Conservation (phyloP, 2,329 filamentous ascomycete species). For the Calonectria henricotiae region DNA sequence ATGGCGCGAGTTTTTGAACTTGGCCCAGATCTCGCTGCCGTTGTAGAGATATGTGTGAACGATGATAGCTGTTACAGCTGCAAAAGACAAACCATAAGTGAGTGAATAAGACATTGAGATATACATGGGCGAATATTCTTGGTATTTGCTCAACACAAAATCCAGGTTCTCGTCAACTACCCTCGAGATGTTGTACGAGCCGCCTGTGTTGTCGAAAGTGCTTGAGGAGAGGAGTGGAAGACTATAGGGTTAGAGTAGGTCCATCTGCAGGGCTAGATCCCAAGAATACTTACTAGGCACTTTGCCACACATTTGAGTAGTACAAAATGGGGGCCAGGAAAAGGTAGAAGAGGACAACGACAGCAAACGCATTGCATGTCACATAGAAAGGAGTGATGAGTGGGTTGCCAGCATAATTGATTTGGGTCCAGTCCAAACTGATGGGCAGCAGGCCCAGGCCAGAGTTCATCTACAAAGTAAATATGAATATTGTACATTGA, state of each 20-base stretch:
- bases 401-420: slow-evolving; percentile 32
- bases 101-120: slow-evolving; percentile 36
- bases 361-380: slow-evolving; percentile 35
- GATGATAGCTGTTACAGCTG: slow-evolving; percentile 33
- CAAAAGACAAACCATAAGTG: slow-evolving; percentile 32
- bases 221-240: slow-evolving; percentile 35
- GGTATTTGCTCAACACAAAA: slow-evolving; percentile 32
- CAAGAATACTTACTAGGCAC: slow-evolving; percentile 28
- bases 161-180: slow-evolving; percentile 31
- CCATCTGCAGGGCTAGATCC: too few relatives aligned
- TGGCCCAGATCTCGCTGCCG: slow-evolving; percentile 34
- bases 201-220: slow-evolving; percentile 32
- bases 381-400: slow-evolving; percentile 33
- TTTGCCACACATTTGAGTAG: slow-evolving; percentile 37
- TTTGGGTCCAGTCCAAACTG: slow-evolving; percentile 35
- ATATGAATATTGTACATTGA: not conserved
- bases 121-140: slow-evolving; percentile 36
- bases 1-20: slow-evolving; percentile 35
- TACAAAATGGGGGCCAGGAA: slow-evolving; percentile 34
- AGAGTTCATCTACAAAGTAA: slow-evolving; percentile 33
- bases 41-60: slow-evolving; percentile 36
- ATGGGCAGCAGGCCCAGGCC: slow-evolving; percentile 29
- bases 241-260: not conserved
- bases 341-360: slow-evolving; percentile 31
- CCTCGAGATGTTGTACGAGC: slow-evolving; percentile 26